Percentiles rank a stretch among this genome's conserved stretches.
These are phyloP conservation scores for Elasticomyces elasticus DNA, from an alignment of 495 filamentous ascomycete species.

Conservation along the genomic window DNA sequence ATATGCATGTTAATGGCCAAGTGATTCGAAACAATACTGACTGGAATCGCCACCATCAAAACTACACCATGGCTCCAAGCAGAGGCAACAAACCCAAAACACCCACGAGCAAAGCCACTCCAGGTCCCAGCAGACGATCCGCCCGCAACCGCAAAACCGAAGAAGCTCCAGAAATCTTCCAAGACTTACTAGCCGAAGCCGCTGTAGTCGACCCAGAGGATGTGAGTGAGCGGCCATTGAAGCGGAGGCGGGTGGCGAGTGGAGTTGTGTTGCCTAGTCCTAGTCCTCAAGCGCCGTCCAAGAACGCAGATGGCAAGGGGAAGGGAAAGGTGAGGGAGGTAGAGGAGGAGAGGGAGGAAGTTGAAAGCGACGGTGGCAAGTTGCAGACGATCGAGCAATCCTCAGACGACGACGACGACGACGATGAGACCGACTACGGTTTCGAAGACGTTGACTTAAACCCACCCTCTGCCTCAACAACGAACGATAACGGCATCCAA, in stretches of 20 bases:
- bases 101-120: background rate
- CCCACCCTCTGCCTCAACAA: slow-evolving; percentile 33
- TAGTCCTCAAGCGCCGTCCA: too few relatives aligned
- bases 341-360: background rate
- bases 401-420: slow-evolving; percentile 28
- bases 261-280: background rate
- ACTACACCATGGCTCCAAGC: slow-evolving; percentile 19
- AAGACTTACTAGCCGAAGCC: slow-evolving; percentile 24
- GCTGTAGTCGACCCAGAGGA: slow-evolving; percentile 7
- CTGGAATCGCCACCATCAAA: too few relatives aligned
- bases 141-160: slow-evolving; percentile 1
- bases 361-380: background rate
- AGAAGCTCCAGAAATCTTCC: slow-evolving; percentile 12
- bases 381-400: slow-evolving; percentile 14
- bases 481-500: slow-evolving; percentile 30
- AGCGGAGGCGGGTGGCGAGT: slow-evolving; percentile 16
- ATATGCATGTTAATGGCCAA: too few relatives aligned
- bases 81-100: slow-evolving; percentile 11
- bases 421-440: slow-evolving; percentile 51
- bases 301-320: too few relatives aligned
- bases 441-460: slow-evolving; percentile 61
- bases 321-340: background rate
- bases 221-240: slow-evolving; percentile 15
- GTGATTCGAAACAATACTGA: too few relatives aligned
- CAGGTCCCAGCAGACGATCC: background rate